Conservation (phyloP, 495 filamentous ascomycete genomes). For the Penicillium salamii region DNA sequence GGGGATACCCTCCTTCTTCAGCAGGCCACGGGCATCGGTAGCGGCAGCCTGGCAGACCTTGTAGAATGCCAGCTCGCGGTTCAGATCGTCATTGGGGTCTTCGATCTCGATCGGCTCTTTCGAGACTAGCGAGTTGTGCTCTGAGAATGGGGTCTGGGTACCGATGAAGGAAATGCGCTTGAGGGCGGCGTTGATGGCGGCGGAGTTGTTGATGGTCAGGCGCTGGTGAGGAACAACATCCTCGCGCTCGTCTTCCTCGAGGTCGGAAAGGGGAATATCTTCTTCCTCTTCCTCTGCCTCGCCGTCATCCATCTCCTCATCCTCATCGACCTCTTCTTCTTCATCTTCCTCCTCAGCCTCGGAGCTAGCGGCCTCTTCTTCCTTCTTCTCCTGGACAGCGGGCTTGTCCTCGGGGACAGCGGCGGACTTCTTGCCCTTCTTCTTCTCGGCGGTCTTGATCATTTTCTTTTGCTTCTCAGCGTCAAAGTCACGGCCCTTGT, state of each 20-base stretch:
- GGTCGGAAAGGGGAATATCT: constrained; percentile 82
- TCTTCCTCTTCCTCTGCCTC: constrained; percentile 47
- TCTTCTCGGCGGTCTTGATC: constrained; percentile 52
- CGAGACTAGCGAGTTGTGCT: constrained; percentile 59
- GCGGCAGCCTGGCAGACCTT: constrained; percentile 82
- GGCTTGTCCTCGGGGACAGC: constrained; percentile 29
- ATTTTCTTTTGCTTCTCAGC: constrained; percentile 64
- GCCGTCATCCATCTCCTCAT: constrained; percentile 41
- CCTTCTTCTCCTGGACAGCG: constrained; percentile 28
- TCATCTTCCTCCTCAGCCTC: constrained; percentile 24
- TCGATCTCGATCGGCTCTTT: constrained; percentile 52
- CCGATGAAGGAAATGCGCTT: constrained; percentile 71
- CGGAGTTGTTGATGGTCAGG: constrained; percentile 94
- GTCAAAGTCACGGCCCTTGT: constrained; percentile 66
- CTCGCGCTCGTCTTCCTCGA: constrained; percentile 76
- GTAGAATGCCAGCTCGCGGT: constrained; percentile 90
- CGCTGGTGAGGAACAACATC: constrained; percentile 86
- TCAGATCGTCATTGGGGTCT: constrained; percentile 82
- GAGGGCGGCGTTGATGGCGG: constrained; percentile 72
- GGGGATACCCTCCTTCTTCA: constrained; percentile 77
- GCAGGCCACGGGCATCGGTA: constrained; percentile 60
- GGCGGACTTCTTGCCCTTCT: constrained; percentile 44
- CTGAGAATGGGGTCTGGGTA: constrained; percentile 58
- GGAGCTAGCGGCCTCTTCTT: constrained; percentile 16
- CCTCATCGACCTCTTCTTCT: constrained; percentile 34